Evolutionary conservation across 2,329 filamentous ascomycete genomes (phyloP), one percentile per base, ranked within the genome.

Genomic region (Claviceps pazoutovae): DNA sequence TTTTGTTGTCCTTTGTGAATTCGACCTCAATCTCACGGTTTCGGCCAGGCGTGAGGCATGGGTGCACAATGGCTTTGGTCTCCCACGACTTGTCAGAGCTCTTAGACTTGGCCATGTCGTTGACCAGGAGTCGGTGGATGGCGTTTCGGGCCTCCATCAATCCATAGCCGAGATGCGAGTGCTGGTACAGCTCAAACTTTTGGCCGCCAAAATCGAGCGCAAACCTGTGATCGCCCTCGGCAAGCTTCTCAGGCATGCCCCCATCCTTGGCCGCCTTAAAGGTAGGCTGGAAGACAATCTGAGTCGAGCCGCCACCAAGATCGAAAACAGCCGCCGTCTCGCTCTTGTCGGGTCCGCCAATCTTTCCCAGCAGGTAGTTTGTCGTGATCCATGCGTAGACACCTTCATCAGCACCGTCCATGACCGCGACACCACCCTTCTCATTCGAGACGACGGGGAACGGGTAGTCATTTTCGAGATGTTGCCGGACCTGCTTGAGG

Each of bases 351-450:
- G 89, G 87, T 11, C 87, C 86, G 54, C 93, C 93, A 68, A 98
- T 97, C 73, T 97, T 97, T 62, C 91, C 91, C 23, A 98, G 81
- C 42, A 98, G 84, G 70, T 98, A 98, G 76, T 98, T 98, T 58
- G 89, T 93, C 6, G 93, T 98, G 67, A 98, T 95, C 93, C 93
- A 98, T 50, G 93, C 94, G 65, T 95, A 98, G 34, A 98, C 91
- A 65, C 93, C 93, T 72, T 98, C 93, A 63, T 96, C 87, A 49
- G 87, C 89, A 56, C 93, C 93, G 61, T 95, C 90, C 93, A 98
- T 98, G 67, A 98, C 94, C 56, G 89, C 81, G 30, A 98, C 88
- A 52, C 94, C 93, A 51, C 86, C 82, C 59, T 91, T 83, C 61
- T 88, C 87, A 57, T 82, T 78, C 13, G 87, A 84, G 52, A 98